Conservation (phyloP, 805 yeast genomes). For the Peterozyma toletana region DNA sequence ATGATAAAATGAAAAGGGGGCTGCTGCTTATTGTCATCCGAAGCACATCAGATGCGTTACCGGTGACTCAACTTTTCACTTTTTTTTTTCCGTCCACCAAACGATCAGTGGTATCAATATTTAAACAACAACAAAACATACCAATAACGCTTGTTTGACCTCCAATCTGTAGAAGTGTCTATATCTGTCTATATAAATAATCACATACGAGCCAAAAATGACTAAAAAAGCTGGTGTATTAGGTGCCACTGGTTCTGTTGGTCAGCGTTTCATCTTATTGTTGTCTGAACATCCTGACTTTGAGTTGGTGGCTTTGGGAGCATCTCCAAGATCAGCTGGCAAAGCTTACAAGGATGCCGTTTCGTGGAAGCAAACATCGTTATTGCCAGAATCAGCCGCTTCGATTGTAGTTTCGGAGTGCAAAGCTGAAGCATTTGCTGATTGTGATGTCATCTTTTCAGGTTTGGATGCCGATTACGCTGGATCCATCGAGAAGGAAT, state of each 20-base stretch:
- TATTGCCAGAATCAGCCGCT: constrained; percentile 65
- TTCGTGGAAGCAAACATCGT: constrained; percentile 87
- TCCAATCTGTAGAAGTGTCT: too few relatives aligned
- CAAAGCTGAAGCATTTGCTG: constrained; percentile 64
- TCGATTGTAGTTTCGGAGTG: constrained; percentile 71
- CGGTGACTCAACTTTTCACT: too few relatives aligned
- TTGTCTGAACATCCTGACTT: constrained; percentile 86
- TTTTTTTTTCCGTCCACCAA: too few relatives aligned
- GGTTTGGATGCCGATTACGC: constrained; percentile 93
- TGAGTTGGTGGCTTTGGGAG: constrained; percentile 80
- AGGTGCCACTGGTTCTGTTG: constrained; percentile 98
- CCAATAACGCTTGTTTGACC: too few relatives aligned
- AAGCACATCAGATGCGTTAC: too few relatives aligned
- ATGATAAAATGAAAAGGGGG: too few relatives aligned
- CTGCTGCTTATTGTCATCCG: too few relatives aligned
- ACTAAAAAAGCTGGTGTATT: constrained; percentile 72
- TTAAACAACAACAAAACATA: too few relatives aligned
- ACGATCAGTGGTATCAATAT: too few relatives aligned
- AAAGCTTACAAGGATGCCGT: constrained; percentile 78
- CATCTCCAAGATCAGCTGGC: constrained; percentile 92
- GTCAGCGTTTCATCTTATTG: constrained; percentile 87
- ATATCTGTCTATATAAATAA: too few relatives aligned
- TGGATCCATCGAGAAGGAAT: constrained; percentile 84
- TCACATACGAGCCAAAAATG: constrained; percentile 12
- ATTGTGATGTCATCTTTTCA: constrained; percentile 91